Percentiles rank a stretch among this genome's conserved stretches.
These are phyloP conservation scores for Linnemannia hyalina DNA, from an alignment of 192 early-diverging fungal genomes.

Conservation along the genomic window DNA sequence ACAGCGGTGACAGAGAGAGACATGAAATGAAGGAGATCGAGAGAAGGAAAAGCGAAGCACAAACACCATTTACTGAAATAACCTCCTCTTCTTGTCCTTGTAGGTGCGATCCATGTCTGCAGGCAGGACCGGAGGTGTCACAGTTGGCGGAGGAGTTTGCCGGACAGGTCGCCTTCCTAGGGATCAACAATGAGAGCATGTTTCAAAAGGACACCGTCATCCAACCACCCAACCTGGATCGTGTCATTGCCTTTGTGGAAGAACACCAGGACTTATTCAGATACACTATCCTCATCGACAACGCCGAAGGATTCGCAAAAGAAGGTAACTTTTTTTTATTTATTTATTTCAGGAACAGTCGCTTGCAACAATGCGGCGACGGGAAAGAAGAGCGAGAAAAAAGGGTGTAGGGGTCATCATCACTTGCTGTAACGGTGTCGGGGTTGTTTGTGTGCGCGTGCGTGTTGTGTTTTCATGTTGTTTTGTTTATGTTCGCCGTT, in stretches of 20 bases:
- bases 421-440: no score
- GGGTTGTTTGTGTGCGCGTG: no score
- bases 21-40: background rate
- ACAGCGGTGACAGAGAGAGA: background rate
- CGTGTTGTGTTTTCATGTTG: background rate
- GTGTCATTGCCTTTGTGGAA: conserved; percentile 28
- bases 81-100: background rate
- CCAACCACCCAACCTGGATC: conserved; percentile 44
- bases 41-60: background rate
- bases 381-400: background rate
- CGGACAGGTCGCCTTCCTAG: conserved; percentile 37
- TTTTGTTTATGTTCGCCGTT: no score
- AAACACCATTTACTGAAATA: background rate
- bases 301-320: conserved; percentile 51
- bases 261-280: conserved; percentile 40
- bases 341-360: background rate
- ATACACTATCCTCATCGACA: conserved; percentile 46
- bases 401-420: no score
- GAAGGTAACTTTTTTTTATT: conserved; percentile 17
- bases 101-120: conserved; percentile 52
- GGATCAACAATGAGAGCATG: conserved; percentile 54
- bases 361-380: background rate
- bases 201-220: conserved; percentile 17
- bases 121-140: conserved; percentile 45
- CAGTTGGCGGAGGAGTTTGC: conserved; percentile 50